A percentile compares a stretch with the other conserved stretches of the same genome.
phyloP scores from a whole-genome alignment of 208 protist genomes.

The Trypanosomatidae sp. region DNA sequence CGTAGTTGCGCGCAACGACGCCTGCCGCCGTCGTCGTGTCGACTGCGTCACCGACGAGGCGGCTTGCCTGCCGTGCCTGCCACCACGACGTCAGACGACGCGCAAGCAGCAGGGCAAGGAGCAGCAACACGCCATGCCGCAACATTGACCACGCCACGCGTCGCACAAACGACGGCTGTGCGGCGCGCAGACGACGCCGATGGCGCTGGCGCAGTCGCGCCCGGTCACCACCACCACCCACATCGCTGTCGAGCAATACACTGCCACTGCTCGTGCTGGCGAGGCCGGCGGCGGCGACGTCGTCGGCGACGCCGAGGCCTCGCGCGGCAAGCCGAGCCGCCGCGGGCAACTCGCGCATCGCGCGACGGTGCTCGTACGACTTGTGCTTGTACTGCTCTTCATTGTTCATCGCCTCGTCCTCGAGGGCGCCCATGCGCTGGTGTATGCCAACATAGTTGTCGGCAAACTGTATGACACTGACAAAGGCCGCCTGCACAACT shows the following conservation, averaged over 20 bases:
- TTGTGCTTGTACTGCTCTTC: conserved; percentile 25
- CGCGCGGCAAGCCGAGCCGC: too few species aligned
- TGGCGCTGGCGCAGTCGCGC: conserved; percentile 16
- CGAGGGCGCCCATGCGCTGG: conserved; percentile 29
- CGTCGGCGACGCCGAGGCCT: too few species aligned
- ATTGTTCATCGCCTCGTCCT: conserved; percentile 32
- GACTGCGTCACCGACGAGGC: background rate
- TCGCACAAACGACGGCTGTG: conserved; percentile 14
- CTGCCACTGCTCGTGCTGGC: too few species aligned
- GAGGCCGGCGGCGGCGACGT: too few species aligned
- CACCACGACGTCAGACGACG: conserved; percentile 10
- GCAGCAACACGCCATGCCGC: conserved; percentile 16
- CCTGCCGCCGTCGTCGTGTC: background rate
- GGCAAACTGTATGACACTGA: conserved; percentile 68
- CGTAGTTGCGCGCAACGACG: too few species aligned
- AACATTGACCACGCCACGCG: conserved; percentile 15
- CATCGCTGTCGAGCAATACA: too few species aligned
- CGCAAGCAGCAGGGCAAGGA: conserved; percentile 19
- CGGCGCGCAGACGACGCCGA: conserved; percentile 1
- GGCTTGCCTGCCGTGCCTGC: conserved; percentile 4
- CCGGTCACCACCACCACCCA: too few species aligned
- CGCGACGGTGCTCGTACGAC: conserved; percentile 18
- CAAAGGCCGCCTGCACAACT: conserved; percentile 74
- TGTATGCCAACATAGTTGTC: conserved; percentile 71
- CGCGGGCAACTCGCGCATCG: too few species aligned